Evolutionary conservation across 805 yeast species (phyloP).

Genomic region (Lachancea lanzarotensis): DNA sequence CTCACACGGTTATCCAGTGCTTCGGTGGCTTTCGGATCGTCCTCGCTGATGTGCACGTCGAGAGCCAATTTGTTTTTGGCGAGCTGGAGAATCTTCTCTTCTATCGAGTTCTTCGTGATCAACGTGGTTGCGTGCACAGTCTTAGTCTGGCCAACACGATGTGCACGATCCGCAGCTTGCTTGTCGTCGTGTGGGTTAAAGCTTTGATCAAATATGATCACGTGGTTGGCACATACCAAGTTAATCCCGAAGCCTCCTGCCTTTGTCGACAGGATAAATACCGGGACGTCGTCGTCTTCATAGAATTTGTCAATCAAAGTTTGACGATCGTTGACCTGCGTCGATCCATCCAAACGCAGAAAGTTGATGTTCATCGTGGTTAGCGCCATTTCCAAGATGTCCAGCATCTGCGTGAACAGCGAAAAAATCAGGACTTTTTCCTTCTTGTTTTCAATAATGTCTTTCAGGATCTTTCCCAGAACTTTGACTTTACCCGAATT

Average conservation of each 20-base stretch:
- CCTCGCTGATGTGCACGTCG: conserved; percentile 50
- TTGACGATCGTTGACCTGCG: conserved; percentile 90
- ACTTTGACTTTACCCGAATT: conserved; percentile 67
- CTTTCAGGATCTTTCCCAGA: conserved; percentile 51
- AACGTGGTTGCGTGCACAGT: conserved; percentile 76
- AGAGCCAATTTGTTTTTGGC: conserved; percentile 89
- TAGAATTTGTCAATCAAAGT: conserved; percentile 83
- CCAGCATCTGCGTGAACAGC: conserved; percentile 86
- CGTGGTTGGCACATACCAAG: conserved; percentile 89
- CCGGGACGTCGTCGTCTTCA: conserved; percentile 73
- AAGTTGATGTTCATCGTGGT: conserved; percentile 60
- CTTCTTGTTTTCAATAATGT: conserved; percentile 43
- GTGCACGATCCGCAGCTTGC: conserved; percentile 98
- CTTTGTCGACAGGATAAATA: conserved; percentile 83
- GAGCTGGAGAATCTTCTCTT: conserved; percentile 77
- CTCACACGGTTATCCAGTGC: conserved; percentile 47
- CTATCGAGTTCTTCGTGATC: conserved; percentile 70
- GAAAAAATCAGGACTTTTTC: conserved; percentile 79
- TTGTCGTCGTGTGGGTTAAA: conserved; percentile 98
- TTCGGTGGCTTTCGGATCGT: conserved; percentile 34
- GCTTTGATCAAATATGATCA: conserved; percentile 84
- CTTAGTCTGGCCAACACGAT: conserved; percentile 88
- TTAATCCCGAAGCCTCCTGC: conserved; percentile 99
- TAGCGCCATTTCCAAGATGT: conserved; percentile 73
- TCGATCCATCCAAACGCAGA: conserved; percentile 85